Evolutionary conservation across 257 asterid species (phyloP).

Genomic region (Leonotis leonurus): DNA sequence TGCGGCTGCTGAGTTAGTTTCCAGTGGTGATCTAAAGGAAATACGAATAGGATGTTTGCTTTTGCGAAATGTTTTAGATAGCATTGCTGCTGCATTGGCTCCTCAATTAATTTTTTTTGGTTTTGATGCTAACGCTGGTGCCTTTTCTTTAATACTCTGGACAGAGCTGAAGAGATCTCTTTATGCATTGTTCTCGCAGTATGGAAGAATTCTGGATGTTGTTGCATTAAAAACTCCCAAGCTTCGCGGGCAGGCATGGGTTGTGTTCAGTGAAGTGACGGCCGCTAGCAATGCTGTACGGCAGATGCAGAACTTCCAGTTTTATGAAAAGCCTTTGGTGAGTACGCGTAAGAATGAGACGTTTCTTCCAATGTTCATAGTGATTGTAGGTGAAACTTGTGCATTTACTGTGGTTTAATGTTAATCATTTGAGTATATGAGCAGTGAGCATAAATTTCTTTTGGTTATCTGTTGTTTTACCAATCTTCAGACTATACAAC

Average conservation of each 20-base stretch:
- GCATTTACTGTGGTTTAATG: neutral
- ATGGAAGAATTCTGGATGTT: conserved; percentile 90
- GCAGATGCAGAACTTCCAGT: conserved; percentile 96
- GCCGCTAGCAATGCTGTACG: conserved; percentile 97
- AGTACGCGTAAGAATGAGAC: conserved; percentile 14
- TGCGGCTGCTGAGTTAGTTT: too few species aligned
- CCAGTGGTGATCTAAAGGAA: neutral
- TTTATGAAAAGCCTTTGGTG: conserved; percentile 93
- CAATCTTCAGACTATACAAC: too few species aligned
- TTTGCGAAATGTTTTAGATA: neutral
- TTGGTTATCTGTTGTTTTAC: too few species aligned
- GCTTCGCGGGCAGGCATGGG: conserved; percentile 99
- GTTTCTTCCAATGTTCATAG: conserved; percentile 8
- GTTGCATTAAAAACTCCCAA: conserved; percentile 86
- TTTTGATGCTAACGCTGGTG: conserved; percentile 20
- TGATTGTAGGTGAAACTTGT: conserved; percentile 7
- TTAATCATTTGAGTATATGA: too few species aligned
- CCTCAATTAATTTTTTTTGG: conserved; percentile 1
- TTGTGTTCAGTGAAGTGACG: conserved; percentile 89
- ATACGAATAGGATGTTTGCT: neutral
- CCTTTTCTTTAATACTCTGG: conserved; percentile 30
- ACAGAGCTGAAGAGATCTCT: conserved; percentile 99
- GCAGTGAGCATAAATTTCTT: too few species aligned
- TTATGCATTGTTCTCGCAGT: conserved; percentile 93
- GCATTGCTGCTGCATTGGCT: neutral